Base-by-base conservation (phyloP, 495 filamentous ascomycete genomes). In the Tuber brumale region DNA sequence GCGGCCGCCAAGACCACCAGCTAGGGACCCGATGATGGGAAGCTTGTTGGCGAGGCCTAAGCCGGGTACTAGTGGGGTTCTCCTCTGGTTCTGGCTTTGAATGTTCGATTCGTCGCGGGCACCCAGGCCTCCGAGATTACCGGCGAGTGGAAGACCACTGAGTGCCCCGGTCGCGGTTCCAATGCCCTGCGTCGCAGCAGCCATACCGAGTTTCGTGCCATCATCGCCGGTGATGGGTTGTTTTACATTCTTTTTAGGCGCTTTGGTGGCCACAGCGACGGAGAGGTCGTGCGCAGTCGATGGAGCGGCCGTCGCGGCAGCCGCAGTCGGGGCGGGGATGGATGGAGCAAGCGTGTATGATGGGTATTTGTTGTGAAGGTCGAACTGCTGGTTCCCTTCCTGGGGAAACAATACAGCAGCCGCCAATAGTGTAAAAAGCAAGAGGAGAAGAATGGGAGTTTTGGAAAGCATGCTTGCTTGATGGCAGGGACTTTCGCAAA, bases 331-430 rank as follows among this genome's bases (percentile, higher is more conserved):
- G 41, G 76, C 46, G 14, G 75, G 72, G 27, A 76, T 72, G 21
- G 70, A 21, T 18, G 70, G n/a, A 4, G 76, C 16, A 35, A 79
- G 70, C 9, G 43, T 42, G 61, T 76, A 9, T n/a, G 73, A 75
- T 18, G 78, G 78, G 3, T 76, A 80, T 61, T 75, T 71, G 57
- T 80, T 80, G 76, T 75, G 70, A 48, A 69, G 70, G 37, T 79
- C 78, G 21, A 80, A 75, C 71, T 80, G 78, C 70, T 80, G 46
- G 73, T 80, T 80, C 72, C 78, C 78, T 79, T 80, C 78, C 75
- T 80, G 78, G 9, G 78, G 78, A 44, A 80, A 21, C 0, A 76
- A 76, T 37, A 70, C 70, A 4, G 78, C 23, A 57, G 73, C 70
- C 3, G 44, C 57, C 12, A 74, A 70, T 69, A 75, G 70, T 37